These are phyloP conservation scores for Collybiopsis luxurians DNA, from an alignment of 768 basidiomycete species.

Conservation along the genomic window DNA sequence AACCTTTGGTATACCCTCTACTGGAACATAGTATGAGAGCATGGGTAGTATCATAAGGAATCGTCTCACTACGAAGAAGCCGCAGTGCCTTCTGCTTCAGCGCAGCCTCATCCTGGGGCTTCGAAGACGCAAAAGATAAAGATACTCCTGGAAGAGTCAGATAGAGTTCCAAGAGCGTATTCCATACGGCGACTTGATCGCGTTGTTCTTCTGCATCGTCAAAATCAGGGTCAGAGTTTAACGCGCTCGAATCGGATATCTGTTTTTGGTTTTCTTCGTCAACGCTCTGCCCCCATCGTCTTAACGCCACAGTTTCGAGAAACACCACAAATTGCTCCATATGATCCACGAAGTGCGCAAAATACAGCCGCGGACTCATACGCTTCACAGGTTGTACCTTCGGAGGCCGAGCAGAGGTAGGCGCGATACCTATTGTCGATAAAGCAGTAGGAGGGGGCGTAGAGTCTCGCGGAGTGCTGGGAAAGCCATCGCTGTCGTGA, in stretches of 20 bases:
- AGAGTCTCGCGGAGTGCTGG: constrained; percentile 13
- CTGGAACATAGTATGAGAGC: constrained; percentile 95
- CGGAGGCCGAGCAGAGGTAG: constrained; percentile 17
- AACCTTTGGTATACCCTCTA: constrained; percentile 74
- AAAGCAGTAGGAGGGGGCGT: constrained; percentile 27
- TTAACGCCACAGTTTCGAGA: constrained; percentile 79
- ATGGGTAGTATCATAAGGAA: constrained; percentile 87
- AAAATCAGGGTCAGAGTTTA: constrained; percentile 1
- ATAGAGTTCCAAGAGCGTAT: constrained; percentile 92
- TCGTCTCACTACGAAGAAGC: constrained; percentile 55
- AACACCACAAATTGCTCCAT: constrained; percentile 80
- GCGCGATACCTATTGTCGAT: constrained; percentile 11
- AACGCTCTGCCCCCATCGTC: constrained; percentile 78
- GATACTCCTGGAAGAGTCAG: constrained; percentile 51
- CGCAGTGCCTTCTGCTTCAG: constrained; percentile 68
- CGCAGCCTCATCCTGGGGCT: constrained; percentile 27
- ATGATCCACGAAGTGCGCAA: constrained; percentile 93
- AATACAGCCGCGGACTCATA: constrained; percentile 84
- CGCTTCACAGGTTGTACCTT: constrained; percentile 39
- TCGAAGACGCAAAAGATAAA: constrained; percentile 16
- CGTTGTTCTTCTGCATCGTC: constrained; percentile 47
- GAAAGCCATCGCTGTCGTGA: constrained; percentile 40
- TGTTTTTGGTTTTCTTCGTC: constrained; percentile 25
- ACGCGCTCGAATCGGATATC: constrained; percentile 7
- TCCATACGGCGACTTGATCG: constrained; percentile 90